Evolutionary conservation across 1,284 basidiomycete species (phyloP).

Genomic region (Agaricales sp.): DNA sequence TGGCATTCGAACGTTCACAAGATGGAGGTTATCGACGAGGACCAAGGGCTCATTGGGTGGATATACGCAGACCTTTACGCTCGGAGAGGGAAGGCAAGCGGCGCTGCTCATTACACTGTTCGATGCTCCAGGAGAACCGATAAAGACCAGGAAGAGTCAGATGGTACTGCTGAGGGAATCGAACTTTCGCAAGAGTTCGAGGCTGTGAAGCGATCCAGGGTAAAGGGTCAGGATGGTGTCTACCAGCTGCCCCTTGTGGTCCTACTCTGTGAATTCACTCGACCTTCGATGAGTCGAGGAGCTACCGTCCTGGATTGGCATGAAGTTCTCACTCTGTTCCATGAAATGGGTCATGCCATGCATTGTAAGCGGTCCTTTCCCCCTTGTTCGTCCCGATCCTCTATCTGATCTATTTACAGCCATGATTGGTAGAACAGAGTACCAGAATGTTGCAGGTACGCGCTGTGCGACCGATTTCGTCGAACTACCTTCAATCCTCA

Average conservation of each 20-base stretch:
- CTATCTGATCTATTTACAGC: slow-evolving; percentile 36
- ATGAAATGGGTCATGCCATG: slow-evolving; percentile 99
- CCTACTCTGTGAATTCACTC: slow-evolving; percentile 81
- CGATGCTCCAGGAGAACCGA: slow-evolving; percentile 89
- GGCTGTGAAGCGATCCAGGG: slow-evolving; percentile 39
- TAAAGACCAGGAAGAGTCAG: slow-evolving; percentile 73
- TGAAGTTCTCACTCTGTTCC: slow-evolving; percentile 92
- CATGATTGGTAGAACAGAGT: slow-evolving; percentile 96
- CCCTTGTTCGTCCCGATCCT: slow-evolving; percentile 5
- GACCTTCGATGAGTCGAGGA: slow-evolving; percentile 49
- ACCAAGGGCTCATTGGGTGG: slow-evolving; percentile 80
- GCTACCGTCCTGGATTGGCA: slow-evolving; percentile 84
- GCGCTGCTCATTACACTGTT: slow-evolving; percentile 96
- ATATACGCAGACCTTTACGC: slow-evolving; percentile 93
- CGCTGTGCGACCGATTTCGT: slow-evolving; percentile 99
- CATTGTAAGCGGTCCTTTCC: slow-evolving; percentile 64
- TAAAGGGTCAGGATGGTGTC: slow-evolving; percentile 53
- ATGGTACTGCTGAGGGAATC: slow-evolving; percentile 38
- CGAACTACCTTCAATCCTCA: slow-evolving; percentile 94
- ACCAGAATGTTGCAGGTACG: slow-evolving; percentile 96
- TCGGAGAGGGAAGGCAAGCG: slow-evolving; percentile 77
- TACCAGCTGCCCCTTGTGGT: slow-evolving; percentile 92
- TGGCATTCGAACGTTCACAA: slow-evolving; percentile 90
- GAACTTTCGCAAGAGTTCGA: slow-evolving; percentile 49
- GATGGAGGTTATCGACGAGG: slow-evolving; percentile 87